These are phyloP conservation scores for Pythium coloratum DNA, from an alignment of 352 stramenopile species.

Conservation along the genomic window DNA sequence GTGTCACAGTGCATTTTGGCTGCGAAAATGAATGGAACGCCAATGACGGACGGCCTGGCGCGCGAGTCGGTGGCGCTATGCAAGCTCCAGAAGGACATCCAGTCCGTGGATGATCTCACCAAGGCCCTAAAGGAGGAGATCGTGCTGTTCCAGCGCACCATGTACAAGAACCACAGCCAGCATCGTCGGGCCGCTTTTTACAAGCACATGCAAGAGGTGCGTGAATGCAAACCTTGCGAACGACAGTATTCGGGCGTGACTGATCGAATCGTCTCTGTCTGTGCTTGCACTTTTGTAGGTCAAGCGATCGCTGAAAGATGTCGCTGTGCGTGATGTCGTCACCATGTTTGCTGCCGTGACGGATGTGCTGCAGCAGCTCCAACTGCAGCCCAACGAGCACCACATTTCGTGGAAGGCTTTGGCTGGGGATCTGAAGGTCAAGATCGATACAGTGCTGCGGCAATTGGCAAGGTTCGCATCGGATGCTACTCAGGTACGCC, in stretches of 20 bases:
- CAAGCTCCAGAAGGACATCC: conserved; percentile 40
- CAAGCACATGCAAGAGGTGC: conserved; percentile 70
- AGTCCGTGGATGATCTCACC: conserved; percentile 37
- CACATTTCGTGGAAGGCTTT: conserved; percentile 81
- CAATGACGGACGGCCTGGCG: conserved; percentile 7
- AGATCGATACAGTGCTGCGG: conserved; percentile 48
- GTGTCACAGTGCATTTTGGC: no score
- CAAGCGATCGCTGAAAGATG: conserved; percentile 59
- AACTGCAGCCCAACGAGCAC: conserved; percentile 49
- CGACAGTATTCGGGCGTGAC: not conserved
- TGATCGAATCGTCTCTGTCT: not conserved
- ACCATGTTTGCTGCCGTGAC: conserved; percentile 40
- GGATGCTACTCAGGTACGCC: conserved; percentile 32
- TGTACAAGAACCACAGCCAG: conserved; percentile 91
- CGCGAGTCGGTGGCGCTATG: conserved; percentile 35
- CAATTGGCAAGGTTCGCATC: conserved; percentile 38
- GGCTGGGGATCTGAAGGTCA: conserved; percentile 55
- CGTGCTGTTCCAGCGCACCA: conserved; percentile 65
- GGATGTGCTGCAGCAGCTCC: conserved; percentile 45
- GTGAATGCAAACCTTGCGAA: not conserved
- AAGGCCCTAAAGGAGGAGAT: conserved; percentile 56
- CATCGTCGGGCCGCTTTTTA: conserved; percentile 82
- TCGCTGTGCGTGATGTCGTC: conserved; percentile 41
- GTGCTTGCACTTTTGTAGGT: conserved; percentile 31
- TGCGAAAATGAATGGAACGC: conserved; percentile 24